Conservation (phyloP, 2,329 filamentous ascomycete species). For the Exophiala sp. region DNA sequence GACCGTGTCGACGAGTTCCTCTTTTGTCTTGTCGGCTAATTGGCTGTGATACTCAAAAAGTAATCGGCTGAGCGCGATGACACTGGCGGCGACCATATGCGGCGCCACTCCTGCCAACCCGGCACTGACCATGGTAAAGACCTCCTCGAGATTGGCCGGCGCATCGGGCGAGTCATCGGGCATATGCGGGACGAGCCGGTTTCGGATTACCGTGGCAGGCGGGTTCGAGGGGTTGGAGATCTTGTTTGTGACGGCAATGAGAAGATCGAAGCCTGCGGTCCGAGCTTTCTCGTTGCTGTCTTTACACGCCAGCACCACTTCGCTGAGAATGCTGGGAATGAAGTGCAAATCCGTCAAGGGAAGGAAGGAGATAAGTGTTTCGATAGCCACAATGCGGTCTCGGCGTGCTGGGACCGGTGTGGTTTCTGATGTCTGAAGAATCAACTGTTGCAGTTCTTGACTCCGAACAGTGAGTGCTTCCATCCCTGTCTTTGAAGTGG, state of each 20-base stretch:
- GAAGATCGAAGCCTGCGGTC: slow-evolving; percentile 79
- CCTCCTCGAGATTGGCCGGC: slow-evolving; percentile 81
- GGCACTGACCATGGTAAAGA: slow-evolving; percentile 96
- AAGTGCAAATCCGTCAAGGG: slow-evolving; percentile 79
- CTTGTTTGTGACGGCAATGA: slow-evolving; percentile 80
- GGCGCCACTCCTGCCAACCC: slow-evolving; percentile 87
- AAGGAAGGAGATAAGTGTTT: slow-evolving; percentile 71
- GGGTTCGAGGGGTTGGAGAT: slow-evolving; percentile 61
- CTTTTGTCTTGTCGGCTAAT: slow-evolving; percentile 63
- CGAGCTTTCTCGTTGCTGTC: slow-evolving; percentile 95
- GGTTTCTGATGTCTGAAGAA: slow-evolving; percentile 74
- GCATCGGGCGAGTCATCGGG: slow-evolving; percentile 69
- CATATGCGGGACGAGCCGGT: slow-evolving; percentile 84
- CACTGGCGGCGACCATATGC: slow-evolving; percentile 96
- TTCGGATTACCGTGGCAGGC: slow-evolving; percentile 68
- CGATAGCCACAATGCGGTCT: slow-evolving; percentile 77
- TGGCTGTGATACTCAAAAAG: slow-evolving; percentile 80
- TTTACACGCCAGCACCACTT: slow-evolving; percentile 94
- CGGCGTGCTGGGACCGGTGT: slow-evolving; percentile 79
- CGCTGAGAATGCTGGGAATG: slow-evolving; percentile 82
- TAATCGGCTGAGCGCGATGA: slow-evolving; percentile 87
- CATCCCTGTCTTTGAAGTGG: slow-evolving; percentile 70
- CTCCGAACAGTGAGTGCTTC: slow-evolving; percentile 70
- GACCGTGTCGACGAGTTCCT: slow-evolving; percentile 87
- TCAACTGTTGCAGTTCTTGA: slow-evolving; percentile 70